Conservation (phyloP, 139 green algal genomes). For the Chlamydomonas sp. region DNA sequence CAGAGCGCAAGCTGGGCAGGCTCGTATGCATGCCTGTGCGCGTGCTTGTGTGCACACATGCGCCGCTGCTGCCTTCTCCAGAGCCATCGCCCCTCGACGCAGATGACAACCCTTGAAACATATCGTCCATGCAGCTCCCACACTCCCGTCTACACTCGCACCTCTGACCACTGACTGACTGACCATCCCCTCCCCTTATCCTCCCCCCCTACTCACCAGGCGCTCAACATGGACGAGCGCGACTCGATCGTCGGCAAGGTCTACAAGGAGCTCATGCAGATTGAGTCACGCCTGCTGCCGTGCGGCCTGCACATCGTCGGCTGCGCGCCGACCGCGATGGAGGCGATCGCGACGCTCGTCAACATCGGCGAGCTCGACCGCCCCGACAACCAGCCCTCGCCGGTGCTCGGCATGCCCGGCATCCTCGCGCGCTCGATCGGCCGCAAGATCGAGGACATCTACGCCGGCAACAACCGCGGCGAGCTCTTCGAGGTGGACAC, state of each 20-base stretch:
- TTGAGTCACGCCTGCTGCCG: slow-evolving; percentile 94
- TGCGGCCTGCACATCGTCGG: slow-evolving; percentile 97
- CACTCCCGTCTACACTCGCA: too few relatives aligned
- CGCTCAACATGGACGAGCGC: slow-evolving; percentile 55
- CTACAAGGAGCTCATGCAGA: slow-evolving; percentile 97
- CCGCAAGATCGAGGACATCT: slow-evolving; percentile 90
- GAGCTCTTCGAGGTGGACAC: slow-evolving; percentile 83
- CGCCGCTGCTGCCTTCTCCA: too few relatives aligned
- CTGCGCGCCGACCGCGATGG: slow-evolving; percentile 77
- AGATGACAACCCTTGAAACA: too few relatives aligned
- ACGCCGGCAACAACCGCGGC: slow-evolving; percentile 60
- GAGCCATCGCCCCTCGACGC: too few relatives aligned
- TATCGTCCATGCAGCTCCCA: too few relatives aligned
- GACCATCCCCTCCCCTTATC: not conserved
- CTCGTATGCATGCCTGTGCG: not conserved
- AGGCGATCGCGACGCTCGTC: slow-evolving; percentile 91
- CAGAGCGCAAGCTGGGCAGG: too few relatives aligned
- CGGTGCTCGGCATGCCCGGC: slow-evolving; percentile 81
- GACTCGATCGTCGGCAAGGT: slow-evolving; percentile 79
- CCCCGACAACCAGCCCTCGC: slow-evolving; percentile 68
- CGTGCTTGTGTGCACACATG: not conserved
- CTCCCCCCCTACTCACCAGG: too few relatives aligned
- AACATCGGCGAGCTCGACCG: slow-evolving; percentile 98
- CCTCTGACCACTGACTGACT: too few relatives aligned
- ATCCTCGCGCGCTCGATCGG: slow-evolving; percentile 83